Base-by-base conservation (phyloP, 2,329 filamentous ascomycete species). In the Parascedosporium putredinis region DNA sequence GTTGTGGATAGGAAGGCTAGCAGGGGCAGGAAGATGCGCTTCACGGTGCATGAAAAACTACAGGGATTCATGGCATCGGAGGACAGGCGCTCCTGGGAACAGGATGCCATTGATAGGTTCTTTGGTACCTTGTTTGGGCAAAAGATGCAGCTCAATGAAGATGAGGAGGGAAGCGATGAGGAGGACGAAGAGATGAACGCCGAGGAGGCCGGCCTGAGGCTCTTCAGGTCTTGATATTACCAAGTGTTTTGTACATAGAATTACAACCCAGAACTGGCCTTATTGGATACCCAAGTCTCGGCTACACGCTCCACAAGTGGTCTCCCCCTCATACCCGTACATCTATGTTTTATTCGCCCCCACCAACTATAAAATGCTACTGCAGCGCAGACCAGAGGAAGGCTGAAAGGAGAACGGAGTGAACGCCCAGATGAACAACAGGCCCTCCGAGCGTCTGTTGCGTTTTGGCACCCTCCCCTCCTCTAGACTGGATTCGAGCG, bases 61-160 rank as follows among this genome's bases (percentile, higher is more conserved):
- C 88, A 95, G 69, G 96, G 96, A 65, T 97, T 97, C 62, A 96
- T 96, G 89, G 90, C 90, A 9, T 83, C 89, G 0, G 88, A 96
- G 64, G 86, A 95, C 62, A 74, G 87, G 49, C 76, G 84, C 3
- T 67, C 65, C 14, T 98, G 93, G 93, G 86, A 87, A 54, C 81
- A 84, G 56, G 76, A 79, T 52, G 88, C 90, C 50, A 80, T 88
- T 52, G 87, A 93, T 58, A 68, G 79, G 51, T 80, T 91, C 64
- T 90, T 90, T 62, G 81, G 81, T 12, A 84, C 83, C 23, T 65
- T 90, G 55, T 79, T 91, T 55, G 86, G 86, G 0, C 81, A 84
- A 59, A 83, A 80, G 63, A 74, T 84, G 61, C 70, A 75, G 57
- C 67, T 89, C 50, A 73, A 77, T 43, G 84, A 88, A 59, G 73